These are phyloP conservation scores for Penicillium ucsense DNA, from an alignment of 495 filamentous ascomycete species.

Conservation along the genomic window DNA sequence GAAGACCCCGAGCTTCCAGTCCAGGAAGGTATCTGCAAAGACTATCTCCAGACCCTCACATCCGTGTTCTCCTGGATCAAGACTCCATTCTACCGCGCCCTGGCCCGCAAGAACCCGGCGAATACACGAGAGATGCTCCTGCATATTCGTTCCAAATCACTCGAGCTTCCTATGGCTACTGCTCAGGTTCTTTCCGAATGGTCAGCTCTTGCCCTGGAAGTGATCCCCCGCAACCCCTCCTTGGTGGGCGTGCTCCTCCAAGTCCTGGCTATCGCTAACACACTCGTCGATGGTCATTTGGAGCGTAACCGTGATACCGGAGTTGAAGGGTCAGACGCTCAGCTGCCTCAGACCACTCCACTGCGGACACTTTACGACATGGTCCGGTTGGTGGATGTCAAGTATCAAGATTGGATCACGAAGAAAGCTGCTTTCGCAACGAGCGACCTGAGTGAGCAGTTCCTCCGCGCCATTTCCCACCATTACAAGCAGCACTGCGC, in stretches of 20 bases:
- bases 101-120: conserved; percentile 15
- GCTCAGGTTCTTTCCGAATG: conserved; percentile 16
- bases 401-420: conserved; percentile 25
- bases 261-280: conserved; percentile 9
- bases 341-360: conserved; percentile 7
- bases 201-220: conserved; percentile 13
- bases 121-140: conserved; percentile 16
- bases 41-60: conserved; percentile 20
- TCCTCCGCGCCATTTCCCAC: conserved; percentile 19
- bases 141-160: conserved; percentile 20
- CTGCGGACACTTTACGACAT: conserved; percentile 19
- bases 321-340: conserved; percentile 3
- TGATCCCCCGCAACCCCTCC: conserved; percentile 18
- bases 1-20: conserved; percentile 18
- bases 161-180: conserved; percentile 16
- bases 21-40: conserved; percentile 17
- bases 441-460: conserved; percentile 24
- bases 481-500: conserved; percentile 17
- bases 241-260: not conserved
- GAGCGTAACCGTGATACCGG: conserved; percentile 9
- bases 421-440: conserved; percentile 33
- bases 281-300: conserved; percentile 5
- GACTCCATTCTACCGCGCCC: conserved; percentile 15
- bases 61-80: conserved; percentile 21
- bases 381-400: conserved; percentile 20